These are phyloP conservation scores for Plasmodium ovale DNA, from an alignment of 169 alveolate species.

Conservation along the genomic window DNA sequence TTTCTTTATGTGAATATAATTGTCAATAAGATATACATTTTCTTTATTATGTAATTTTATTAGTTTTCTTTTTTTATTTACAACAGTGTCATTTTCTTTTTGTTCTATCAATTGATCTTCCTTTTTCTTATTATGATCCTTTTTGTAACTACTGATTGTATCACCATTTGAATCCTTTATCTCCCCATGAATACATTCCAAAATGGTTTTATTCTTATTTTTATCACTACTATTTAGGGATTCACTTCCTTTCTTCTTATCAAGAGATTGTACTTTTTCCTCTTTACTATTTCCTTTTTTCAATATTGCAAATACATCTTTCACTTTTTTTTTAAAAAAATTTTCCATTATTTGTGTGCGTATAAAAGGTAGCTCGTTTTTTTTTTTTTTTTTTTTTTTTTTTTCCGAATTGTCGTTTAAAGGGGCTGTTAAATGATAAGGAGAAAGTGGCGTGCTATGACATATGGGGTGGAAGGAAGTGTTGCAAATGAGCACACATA, in stretches of 20 bases:
- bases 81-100: conserved; percentile 16
- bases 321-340: conserved; percentile 58
- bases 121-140: conserved; percentile 1
- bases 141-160: conserved; percentile 4
- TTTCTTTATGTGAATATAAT: conserved; percentile 40
- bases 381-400: neutral
- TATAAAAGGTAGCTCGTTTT: neutral
- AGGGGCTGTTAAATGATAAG: too few species aligned
- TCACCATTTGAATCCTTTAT: conserved; percentile 8
- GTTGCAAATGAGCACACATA: too few species aligned
- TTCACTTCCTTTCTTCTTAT: neutral
- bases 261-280: neutral
- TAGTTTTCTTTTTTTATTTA: conserved; percentile 50
- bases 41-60: conserved; percentile 43
- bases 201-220: neutral
- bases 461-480: too few species aligned
- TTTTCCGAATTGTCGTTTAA: too few species aligned
- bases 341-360: conserved; percentile 37
- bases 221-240: neutral
- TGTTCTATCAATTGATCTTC: neutral
- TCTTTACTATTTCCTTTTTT: conserved; percentile 22
- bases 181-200: neutral
- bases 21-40: conserved; percentile 36
- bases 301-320: conserved; percentile 57
- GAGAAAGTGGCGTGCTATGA: too few species aligned